phyloP scores from a whole-genome alignment of 257 asterid genomes.

The Penstemon newberryi region DNA sequence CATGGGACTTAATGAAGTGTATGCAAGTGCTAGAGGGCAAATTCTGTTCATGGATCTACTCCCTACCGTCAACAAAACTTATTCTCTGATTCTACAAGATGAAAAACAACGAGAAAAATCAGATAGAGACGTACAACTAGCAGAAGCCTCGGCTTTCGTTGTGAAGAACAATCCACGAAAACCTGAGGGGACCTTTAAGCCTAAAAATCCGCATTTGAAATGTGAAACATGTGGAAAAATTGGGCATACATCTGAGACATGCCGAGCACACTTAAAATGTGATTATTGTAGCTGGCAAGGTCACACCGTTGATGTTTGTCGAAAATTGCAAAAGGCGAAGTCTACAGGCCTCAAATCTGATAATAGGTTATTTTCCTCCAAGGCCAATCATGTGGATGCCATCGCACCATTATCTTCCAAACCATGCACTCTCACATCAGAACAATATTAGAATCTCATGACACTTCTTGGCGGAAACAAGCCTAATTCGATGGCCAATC shows the following conservation, averaged over 20 bases:
- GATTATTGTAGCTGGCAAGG: neutral
- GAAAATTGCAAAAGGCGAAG: neutral
- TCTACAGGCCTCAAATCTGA: no score
- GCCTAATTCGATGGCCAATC: conserved; percentile 3
- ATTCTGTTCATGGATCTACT: conserved; percentile 8
- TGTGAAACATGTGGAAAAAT: neutral
- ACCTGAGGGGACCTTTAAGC: no score
- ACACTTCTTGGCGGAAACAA: neutral
- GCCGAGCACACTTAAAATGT: conserved; percentile 8
- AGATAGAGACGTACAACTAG: no score
- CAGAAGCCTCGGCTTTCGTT: neutral
- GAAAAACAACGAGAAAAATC: conserved; percentile 2
- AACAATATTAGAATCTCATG: neutral
- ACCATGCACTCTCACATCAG: conserved; percentile 2
- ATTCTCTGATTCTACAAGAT: neutral
- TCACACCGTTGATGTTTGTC: neutral
- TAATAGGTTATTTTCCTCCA: neutral
- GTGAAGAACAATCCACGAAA: no score
- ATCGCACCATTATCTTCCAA: no score
- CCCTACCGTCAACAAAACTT: neutral
- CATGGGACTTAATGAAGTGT: neutral
- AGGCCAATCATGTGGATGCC: neutral
- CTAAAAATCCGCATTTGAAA: no score
- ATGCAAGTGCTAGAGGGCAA: neutral
- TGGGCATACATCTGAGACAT: conserved; percentile 1